Conservation (phyloP, 257 asterid genomes). For the Avicennia marina region DNA sequence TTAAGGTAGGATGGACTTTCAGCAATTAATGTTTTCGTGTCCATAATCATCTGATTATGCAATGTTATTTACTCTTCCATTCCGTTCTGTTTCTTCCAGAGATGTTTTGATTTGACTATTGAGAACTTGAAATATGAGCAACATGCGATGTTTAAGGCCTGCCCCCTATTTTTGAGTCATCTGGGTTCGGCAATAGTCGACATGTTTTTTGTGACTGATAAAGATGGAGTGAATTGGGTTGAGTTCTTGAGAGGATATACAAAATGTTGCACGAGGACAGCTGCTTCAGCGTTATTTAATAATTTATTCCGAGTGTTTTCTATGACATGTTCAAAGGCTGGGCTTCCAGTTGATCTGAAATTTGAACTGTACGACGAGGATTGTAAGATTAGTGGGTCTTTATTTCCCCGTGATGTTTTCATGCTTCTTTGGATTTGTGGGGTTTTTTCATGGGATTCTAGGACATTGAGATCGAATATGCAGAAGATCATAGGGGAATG, state of each 20-base stretch:
- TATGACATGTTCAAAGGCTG: slow-evolving; percentile 48
- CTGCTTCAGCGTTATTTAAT: slow-evolving; percentile 55
- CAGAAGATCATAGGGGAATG: slow-evolving; percentile 26
- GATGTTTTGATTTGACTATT: slow-evolving; percentile 50
- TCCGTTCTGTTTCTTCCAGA: slow-evolving; percentile 39
- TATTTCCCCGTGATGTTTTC: slow-evolving; percentile 38
- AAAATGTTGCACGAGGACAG: slow-evolving; percentile 62
- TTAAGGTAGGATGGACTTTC: too few relatives aligned
- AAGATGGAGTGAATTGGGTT: slow-evolving; percentile 63
- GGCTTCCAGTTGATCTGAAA: slow-evolving; percentile 52
- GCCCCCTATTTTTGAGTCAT: slow-evolving; percentile 41
- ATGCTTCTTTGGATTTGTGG: slow-evolving; percentile 68
- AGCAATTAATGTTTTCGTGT: too few relatives aligned
- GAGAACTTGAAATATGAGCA: slow-evolving; percentile 37
- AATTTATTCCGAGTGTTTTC: slow-evolving; percentile 53
- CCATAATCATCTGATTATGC: slow-evolving; percentile 3
- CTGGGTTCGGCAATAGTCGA: slow-evolving; percentile 72
- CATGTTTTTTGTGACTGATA: slow-evolving; percentile 52
- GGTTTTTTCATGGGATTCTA: slow-evolving; percentile 66
- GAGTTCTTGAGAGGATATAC: slow-evolving; percentile 82
- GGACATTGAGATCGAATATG: slow-evolving; percentile 26
- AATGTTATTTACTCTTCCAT: slow-evolving; percentile 9
- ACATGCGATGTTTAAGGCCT: slow-evolving; percentile 37
- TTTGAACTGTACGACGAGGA: slow-evolving; percentile 60
- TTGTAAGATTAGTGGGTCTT: slow-evolving; percentile 55